Base-by-base conservation (phyloP, 352 stramenopile genomes). In the Elongisporangium senticosum region DNA sequence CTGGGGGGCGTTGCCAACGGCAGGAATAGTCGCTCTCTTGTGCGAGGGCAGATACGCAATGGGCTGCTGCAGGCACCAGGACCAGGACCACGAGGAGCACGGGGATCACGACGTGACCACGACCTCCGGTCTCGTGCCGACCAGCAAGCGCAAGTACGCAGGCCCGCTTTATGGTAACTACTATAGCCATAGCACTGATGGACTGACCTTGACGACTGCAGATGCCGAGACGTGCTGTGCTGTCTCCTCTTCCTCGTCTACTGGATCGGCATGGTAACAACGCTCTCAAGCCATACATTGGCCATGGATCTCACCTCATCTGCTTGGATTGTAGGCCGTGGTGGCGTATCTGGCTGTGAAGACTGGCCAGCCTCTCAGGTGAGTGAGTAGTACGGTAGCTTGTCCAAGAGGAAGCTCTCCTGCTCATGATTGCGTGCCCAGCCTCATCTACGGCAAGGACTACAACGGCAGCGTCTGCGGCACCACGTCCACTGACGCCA, bases 231-330 rank as follows among this genome's bases (percentile, higher is more conserved):
- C 56, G 71, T 84, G 8, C 58, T 93, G 6, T 96, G 86, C 65
- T 88, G 84, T 22, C 55, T 91, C 10, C 57, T 94, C 20, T 96
- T 96, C 59, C 47, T 91, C n/a, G 75, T 90, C 39, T 95, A 90
- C 67, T 95, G 86, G 86, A 48, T 93, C 23, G 83, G 86, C 24
- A 95, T 94, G 83, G 79, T 86, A 64, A 53, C 20, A 19, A 17
- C 24, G 7, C 15, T 24, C n/a, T 33, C 11, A 20, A 39, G 7
- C 20, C 21, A 37, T 33, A 21, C 3, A 21, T 22, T 17, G 13
- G 40, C 26, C 20, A 17, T 23, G 14, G 20, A 20, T 15, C n/a
- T 33, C 4, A 37, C 5, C 1, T 22, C 51, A 37, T 23, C n/a
- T 33, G 23, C 51, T 43, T 7, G 22, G 14, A 8, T 47, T 55